A percentile compares a stretch with the other conserved stretches of the same genome.
Conservation (phyloP, 75 land plant genomes). For the Selaginella moellendorffii region DNA sequence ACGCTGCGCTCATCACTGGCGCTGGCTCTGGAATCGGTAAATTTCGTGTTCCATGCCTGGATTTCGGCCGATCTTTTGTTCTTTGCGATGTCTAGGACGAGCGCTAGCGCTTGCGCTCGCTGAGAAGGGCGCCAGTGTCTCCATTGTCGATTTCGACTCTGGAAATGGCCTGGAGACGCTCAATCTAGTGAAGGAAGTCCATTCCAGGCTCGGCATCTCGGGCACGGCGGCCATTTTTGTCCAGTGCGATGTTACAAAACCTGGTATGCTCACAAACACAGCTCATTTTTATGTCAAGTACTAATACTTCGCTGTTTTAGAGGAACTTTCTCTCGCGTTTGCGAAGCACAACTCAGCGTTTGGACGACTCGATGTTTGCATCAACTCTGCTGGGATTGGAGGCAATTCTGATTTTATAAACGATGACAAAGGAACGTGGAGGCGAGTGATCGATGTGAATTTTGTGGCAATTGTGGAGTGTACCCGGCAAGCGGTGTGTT, state of each 20-base stretch:
- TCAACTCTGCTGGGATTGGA: conserved; percentile 73
- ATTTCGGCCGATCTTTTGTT: background rate
- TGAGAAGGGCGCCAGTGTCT: conserved; percentile 53
- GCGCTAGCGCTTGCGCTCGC: conserved; percentile 70
- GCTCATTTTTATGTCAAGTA: too few relatives aligned
- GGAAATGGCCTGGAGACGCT: conserved; percentile 48
- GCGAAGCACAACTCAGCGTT: conserved; percentile 49
- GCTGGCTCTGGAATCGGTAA: conserved; percentile 25
- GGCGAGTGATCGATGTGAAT: conserved; percentile 50
- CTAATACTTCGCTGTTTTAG: too few relatives aligned
- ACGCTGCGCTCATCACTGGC: conserved; percentile 24
- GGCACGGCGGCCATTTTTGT: conserved; percentile 52
- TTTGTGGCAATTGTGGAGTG: conserved; percentile 64
- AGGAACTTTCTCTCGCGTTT: conserved; percentile 30
- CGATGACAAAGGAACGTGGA: conserved; percentile 61
- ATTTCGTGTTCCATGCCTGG: background rate
- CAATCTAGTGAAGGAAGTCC: conserved; percentile 33
- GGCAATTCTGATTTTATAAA: conserved; percentile 27
- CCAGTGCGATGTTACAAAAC: conserved; percentile 68
- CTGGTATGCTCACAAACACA: conserved; percentile 32
- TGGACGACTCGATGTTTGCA: conserved; percentile 86
- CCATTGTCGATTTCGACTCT: conserved; percentile 60
- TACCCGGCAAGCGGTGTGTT: conserved; percentile 62
- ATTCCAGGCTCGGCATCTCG: conserved; percentile 25
- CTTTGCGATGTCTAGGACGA: conserved; percentile 37